Conservation (phyloP, 2,329 filamentous ascomycete species). For the Incumbomyces lentus region DNA sequence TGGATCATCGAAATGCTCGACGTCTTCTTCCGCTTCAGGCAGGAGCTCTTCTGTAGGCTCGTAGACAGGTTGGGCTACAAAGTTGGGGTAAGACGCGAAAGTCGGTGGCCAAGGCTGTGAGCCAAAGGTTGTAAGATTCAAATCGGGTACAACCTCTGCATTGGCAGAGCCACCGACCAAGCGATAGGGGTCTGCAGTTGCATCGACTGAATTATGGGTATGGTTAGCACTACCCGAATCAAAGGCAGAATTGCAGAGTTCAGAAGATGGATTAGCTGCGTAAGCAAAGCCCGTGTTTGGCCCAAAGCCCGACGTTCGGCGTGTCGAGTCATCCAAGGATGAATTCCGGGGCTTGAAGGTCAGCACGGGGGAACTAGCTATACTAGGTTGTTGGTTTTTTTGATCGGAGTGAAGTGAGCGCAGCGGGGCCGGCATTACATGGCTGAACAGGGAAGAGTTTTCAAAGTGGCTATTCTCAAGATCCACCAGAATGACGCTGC, state of each 20-base stretch:
- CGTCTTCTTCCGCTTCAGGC: slow-evolving; percentile 12
- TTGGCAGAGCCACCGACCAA: slow-evolving; percentile 12
- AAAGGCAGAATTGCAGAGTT: slow-evolving; percentile 14
- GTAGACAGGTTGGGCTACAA: slow-evolving; percentile 17
- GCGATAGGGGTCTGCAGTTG: slow-evolving; percentile 6
- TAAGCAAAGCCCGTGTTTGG: slow-evolving; percentile 16
- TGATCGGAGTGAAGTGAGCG: slow-evolving; percentile 16
- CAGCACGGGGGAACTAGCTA: slow-evolving; percentile 14
- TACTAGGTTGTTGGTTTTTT: slow-evolving; percentile 13
- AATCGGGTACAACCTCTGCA: slow-evolving; percentile 11
- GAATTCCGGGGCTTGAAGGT: slow-evolving; percentile 1
- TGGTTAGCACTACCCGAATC: slow-evolving; percentile 10
- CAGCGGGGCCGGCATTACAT: slow-evolving; percentile 13
- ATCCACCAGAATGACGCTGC: too few relatives aligned
- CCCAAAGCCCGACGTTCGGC: slow-evolving; percentile 8
- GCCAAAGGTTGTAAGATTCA: slow-evolving; percentile 16
- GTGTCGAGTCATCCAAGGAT: neutral
- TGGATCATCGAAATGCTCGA: slow-evolving; percentile 15
- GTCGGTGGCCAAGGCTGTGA: slow-evolving; percentile 14
- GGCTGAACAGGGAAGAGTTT: neutral
- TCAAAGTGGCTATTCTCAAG: neutral
- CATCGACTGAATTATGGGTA: slow-evolving; percentile 10
- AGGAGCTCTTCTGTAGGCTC: slow-evolving; percentile 17
- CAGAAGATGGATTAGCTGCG: slow-evolving; percentile 16
- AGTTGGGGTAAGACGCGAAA: slow-evolving; percentile 13